Evolutionary conservation across 1,284 basidiomycete species (phyloP).

Genomic region (Ceratobasidium sp.): DNA sequence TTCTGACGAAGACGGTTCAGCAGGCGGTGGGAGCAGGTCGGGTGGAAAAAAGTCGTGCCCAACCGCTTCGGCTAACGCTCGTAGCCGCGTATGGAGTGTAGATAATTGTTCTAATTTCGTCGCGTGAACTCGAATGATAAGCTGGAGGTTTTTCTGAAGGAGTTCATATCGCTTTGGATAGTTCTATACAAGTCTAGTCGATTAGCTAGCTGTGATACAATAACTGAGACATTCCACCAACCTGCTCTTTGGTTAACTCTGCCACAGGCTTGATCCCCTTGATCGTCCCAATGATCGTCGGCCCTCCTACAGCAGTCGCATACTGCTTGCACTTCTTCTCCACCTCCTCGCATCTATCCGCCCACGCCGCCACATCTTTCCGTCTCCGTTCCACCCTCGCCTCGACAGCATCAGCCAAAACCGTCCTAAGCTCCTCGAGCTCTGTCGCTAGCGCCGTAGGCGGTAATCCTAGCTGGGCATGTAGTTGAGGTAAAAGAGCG

Average conservation of each 20-base stretch:
- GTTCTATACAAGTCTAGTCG: conserved; percentile 60
- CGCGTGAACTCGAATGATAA: conserved; percentile 27
- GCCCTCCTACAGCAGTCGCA: conserved; percentile 74
- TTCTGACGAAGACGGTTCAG: background rate
- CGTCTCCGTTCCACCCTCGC: conserved; percentile 72
- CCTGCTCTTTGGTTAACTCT: conserved; percentile 69
- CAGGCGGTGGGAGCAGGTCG: conserved; percentile 64
- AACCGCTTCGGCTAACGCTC: conserved; percentile 69
- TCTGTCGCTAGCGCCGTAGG: conserved; percentile 80
- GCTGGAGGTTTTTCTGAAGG: conserved; percentile 57
- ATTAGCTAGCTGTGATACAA: conserved; percentile 20
- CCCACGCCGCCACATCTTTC: conserved; percentile 79
- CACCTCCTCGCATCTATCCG: conserved; percentile 70
- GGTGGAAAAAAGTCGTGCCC: conserved; percentile 70
- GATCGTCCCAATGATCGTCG: conserved; percentile 71
- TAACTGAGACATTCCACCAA: conserved; percentile 30
- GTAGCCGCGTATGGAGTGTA: conserved; percentile 73
- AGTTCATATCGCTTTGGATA: conserved; percentile 76
- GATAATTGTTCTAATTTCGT: conserved; percentile 81
- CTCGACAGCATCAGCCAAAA: conserved; percentile 78
- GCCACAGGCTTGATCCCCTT: conserved; percentile 60
- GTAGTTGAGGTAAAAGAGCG: conserved; percentile 77
- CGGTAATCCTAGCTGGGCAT: conserved; percentile 77
- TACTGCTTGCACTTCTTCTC: conserved; percentile 75
- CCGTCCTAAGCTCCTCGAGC: conserved; percentile 71